Percentiles rank a stretch among this genome's conserved stretches.
These are phyloP conservation scores for Metschnikowia anglica DNA, from an alignment of 805 yeast species.

Conservation along the genomic window DNA sequence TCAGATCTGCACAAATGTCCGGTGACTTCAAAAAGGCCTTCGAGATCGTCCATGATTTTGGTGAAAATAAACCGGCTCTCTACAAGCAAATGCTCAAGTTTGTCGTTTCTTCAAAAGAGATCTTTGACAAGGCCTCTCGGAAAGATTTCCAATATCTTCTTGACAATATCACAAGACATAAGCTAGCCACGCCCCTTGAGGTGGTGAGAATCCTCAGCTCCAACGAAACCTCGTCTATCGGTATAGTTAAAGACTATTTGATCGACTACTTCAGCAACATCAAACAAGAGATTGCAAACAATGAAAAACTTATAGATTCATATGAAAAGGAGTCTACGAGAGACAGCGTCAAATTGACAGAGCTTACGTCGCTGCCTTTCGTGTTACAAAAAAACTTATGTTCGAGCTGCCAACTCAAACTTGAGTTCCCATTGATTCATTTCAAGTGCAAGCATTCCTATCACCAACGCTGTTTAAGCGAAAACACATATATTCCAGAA, in stretches of 20 bases:
- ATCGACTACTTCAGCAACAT: conserved; percentile 59
- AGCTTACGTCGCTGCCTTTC: conserved; percentile 45
- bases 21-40: conserved; percentile 59
- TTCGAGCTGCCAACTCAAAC: conserved; percentile 56
- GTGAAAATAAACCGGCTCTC: conserved; percentile 60
- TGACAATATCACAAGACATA: conserved; percentile 48
- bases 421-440: conserved; percentile 79
- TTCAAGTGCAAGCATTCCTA: conserved; percentile 85
- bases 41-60: conserved; percentile 56
- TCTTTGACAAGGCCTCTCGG: conserved; percentile 53
- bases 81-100: conserved; percentile 64
- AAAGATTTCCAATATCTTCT: conserved; percentile 50
- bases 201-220: conserved; percentile 66
- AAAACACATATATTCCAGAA: conserved; percentile 35
- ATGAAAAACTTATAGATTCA: conserved; percentile 60
- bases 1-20: conserved; percentile 61
- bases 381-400: conserved; percentile 65
- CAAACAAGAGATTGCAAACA: conserved; percentile 65
- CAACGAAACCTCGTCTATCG: conserved; percentile 65
- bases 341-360: conserved; percentile 54
- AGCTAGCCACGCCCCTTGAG: conserved; percentile 71
- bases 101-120: conserved; percentile 53
- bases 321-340: conserved; percentile 65
- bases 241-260: conserved; percentile 67
- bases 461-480: conserved; percentile 75